Conservation (phyloP, 495 filamentous ascomycete species). For the Talaromyces wortmannii region DNA sequence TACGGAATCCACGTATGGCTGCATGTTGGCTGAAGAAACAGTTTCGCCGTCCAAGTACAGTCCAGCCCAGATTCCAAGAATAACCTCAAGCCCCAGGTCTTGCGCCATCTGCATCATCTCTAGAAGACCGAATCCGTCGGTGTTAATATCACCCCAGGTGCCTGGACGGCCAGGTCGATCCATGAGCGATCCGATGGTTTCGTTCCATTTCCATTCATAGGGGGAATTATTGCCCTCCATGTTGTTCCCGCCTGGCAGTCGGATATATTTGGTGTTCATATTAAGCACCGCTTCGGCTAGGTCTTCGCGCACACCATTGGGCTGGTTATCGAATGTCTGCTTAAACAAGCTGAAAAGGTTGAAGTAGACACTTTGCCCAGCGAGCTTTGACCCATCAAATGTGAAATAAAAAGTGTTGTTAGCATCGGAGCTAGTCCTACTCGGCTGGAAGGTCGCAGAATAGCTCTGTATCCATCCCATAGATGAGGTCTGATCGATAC, state of each 20-base stretch:
- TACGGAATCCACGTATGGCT: conserved; percentile 45
- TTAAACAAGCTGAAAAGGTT: conserved; percentile 60
- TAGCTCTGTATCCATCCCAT: not conserved
- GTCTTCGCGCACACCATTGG: conserved; percentile 56
- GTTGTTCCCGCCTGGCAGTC: conserved; percentile 64
- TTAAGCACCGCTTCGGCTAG: conserved; percentile 47
- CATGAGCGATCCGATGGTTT: conserved; percentile 57
- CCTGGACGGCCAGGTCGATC: conserved; percentile 55
- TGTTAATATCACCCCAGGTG: conserved; percentile 55
- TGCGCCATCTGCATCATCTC: conserved; percentile 65
- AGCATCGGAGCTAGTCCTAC: conserved; percentile 41
- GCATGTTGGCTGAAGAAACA: conserved; percentile 20
- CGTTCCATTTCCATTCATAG: conserved; percentile 60
- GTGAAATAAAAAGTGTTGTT: conserved; percentile 62
- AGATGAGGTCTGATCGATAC: conserved; percentile 4
- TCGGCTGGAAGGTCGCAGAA: conserved; percentile 24
- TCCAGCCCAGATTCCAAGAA: conserved; percentile 53
- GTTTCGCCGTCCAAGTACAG: conserved; percentile 51
- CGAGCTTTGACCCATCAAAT: conserved; percentile 42
- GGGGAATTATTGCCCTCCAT: conserved; percentile 47
- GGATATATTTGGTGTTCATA: conserved; percentile 49
- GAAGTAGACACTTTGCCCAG: conserved; percentile 48
- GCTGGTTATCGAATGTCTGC: conserved; percentile 47
- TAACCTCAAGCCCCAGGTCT: conserved; percentile 51
- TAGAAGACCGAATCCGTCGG: conserved; percentile 52